phyloP scores from a whole-genome alignment of 2,329 filamentous ascomycete genomes.

The Aspergillus nomiae region DNA sequence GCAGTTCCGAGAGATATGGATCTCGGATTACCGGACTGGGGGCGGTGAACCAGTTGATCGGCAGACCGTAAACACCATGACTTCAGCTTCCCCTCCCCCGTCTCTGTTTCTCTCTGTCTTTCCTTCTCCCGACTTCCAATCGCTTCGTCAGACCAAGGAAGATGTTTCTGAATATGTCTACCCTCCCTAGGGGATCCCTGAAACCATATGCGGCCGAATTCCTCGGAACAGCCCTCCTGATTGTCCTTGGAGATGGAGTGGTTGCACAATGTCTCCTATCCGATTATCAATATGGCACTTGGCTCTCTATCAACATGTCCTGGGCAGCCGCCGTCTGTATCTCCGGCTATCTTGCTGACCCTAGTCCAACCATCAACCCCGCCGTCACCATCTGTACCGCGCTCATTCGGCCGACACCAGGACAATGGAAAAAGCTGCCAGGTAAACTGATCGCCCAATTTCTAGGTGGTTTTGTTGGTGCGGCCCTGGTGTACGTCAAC shows the following conservation, averaged over 20 bases:
- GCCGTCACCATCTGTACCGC: slow-evolving; percentile 29
- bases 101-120: neutral
- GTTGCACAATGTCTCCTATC: slow-evolving; percentile 35
- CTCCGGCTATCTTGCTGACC: slow-evolving; percentile 30
- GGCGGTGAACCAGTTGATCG: neutral
- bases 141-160: neutral
- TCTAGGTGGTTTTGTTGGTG: slow-evolving; percentile 33
- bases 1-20: neutral
- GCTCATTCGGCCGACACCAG: slow-evolving; percentile 28
- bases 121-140: neutral
- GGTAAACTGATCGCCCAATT: slow-evolving; percentile 32
- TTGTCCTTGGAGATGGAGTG: slow-evolving; percentile 35
- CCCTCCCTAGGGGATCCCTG: slow-evolving; percentile 20
- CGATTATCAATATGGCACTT: slow-evolving; percentile 36
- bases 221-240: slow-evolving; percentile 34
- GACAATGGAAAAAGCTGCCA: slow-evolving; percentile 31
- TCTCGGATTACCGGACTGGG: neutral
- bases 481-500: slow-evolving; percentile 32
- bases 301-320: slow-evolving; percentile 37
- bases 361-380: slow-evolving; percentile 32
- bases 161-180: slow-evolving; percentile 13
- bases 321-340: slow-evolving; percentile 34
- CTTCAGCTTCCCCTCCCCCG: neutral
- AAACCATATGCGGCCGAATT: slow-evolving; percentile 34
- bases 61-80: neutral